These are phyloP conservation scores for Stenocarpella maydis DNA, from an alignment of 2,329 filamentous ascomycete species.

Conservation along the genomic window DNA sequence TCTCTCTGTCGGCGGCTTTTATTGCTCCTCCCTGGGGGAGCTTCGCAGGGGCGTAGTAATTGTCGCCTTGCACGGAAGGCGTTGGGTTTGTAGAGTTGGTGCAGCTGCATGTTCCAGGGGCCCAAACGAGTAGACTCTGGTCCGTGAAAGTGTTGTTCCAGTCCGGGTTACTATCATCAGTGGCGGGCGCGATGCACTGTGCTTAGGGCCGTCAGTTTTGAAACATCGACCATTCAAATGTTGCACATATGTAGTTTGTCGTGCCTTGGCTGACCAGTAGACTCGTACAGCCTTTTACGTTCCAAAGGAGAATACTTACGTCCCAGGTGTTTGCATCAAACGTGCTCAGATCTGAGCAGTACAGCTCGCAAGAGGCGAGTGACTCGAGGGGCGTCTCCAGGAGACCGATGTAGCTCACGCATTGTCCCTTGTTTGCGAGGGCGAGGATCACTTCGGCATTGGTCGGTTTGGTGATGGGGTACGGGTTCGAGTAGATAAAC, in stretches of 20 bases:
- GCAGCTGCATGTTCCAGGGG: background rate
- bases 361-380: slow-evolving; percentile 17
- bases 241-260: too few relatives aligned
- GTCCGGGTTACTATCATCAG: background rate
- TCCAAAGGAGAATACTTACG: background rate
- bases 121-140: background rate
- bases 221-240: background rate
- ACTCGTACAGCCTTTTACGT: background rate
- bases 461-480: background rate
- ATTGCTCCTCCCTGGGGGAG: background rate
- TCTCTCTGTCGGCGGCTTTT: background rate
- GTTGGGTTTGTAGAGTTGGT: background rate
- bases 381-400: background rate
- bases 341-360: background rate
- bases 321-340: background rate
- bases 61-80: background rate
- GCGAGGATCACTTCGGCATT: background rate
- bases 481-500: background rate
- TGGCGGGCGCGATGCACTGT: background rate
- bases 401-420: background rate
- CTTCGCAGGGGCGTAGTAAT: background rate
- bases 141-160: slow-evolving; percentile 3
- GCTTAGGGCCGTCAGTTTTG: background rate
- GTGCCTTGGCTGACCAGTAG: too few relatives aligned
- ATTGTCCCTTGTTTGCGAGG: background rate